Percentiles rank a stretch among this genome's conserved stretches.
These are phyloP conservation scores for Lumnitzera littorea DNA, from an alignment of 345 rosid species.

Conservation along the genomic window DNA sequence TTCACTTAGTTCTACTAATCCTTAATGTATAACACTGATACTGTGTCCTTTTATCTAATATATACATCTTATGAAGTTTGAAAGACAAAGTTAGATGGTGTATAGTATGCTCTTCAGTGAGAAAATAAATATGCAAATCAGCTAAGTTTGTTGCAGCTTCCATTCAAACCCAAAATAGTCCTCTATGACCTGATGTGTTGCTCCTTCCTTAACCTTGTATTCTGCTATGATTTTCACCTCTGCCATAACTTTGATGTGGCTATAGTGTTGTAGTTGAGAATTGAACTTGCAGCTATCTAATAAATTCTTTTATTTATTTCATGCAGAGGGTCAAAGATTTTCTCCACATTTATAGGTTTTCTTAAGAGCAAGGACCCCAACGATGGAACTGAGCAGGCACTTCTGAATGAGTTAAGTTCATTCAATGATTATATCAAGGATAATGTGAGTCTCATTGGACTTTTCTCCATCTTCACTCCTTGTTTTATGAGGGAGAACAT, in stretches of 20 bases:
- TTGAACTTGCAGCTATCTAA: constrained; percentile 8
- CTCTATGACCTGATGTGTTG: too few species aligned
- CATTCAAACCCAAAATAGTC: too few species aligned
- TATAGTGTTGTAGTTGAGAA: neutral
- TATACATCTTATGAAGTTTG: too few species aligned
- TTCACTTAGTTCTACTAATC: too few species aligned
- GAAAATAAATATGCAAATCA: too few species aligned
- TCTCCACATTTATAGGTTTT: constrained; percentile 84
- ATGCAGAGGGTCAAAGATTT: constrained; percentile 74
- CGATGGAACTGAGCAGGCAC: constrained; percentile 78
- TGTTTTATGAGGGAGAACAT: neutral
- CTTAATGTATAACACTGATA: too few species aligned
- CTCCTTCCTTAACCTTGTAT: too few species aligned
- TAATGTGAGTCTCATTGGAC: constrained; percentile 16
- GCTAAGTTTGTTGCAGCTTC: too few species aligned
- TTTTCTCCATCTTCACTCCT: neutral
- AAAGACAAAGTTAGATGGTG: too few species aligned
- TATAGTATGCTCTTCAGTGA: too few species aligned
- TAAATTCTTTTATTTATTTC: constrained; percentile 17
- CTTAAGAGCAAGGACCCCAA: constrained; percentile 80
- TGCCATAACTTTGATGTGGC: neutral
- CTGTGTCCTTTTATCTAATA: too few species aligned
- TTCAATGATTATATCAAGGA: constrained; percentile 45
- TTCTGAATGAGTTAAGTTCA: constrained; percentile 58
- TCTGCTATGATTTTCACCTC: too few species aligned